Conservation (phyloP, 305 asterid species). For the Plantago coronopus region DNA sequence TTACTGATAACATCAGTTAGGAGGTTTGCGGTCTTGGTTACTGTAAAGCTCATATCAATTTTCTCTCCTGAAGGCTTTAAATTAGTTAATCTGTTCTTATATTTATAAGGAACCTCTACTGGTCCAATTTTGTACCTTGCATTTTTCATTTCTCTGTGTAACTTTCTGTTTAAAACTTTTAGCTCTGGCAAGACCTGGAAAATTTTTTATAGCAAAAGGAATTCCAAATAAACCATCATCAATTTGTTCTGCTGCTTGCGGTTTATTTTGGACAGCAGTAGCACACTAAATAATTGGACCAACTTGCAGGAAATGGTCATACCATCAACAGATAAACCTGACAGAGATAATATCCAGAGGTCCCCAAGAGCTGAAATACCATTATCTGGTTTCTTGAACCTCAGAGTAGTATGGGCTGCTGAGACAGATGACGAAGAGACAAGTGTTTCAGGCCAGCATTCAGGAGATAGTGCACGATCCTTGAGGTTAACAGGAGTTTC, state of each 20-base stretch:
- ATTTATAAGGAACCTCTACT: background rate
- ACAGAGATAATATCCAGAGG: slow-evolving; percentile 40
- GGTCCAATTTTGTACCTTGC: background rate
- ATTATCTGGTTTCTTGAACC: slow-evolving; percentile 57
- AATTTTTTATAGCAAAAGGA: too few species aligned
- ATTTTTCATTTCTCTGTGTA: background rate
- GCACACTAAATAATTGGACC: slow-evolving; percentile 13
- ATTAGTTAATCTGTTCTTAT: background rate
- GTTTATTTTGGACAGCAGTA: slow-evolving; percentile 2
- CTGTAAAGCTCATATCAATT: background rate
- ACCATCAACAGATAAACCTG: slow-evolving; percentile 33
- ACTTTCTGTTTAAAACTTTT: background rate
- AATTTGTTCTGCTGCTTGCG: slow-evolving; percentile 13
- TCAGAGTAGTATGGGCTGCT: slow-evolving; percentile 48
- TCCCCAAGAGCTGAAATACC: slow-evolving; percentile 27
- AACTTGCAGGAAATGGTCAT: slow-evolving; percentile 67
- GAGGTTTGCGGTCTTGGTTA: background rate
- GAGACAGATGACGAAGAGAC: slow-evolving; percentile 17
- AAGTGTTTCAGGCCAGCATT: slow-evolving; percentile 26
- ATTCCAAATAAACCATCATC: background rate
- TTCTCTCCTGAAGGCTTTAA: background rate
- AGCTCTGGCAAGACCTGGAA: background rate
- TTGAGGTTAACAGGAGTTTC: slow-evolving; percentile 43
- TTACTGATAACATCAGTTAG: background rate
- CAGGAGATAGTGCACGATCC: slow-evolving; percentile 36